Conservation (phyloP, 768 basidiomycete genomes). For the Leucosporidium yakuticum region DNA sequence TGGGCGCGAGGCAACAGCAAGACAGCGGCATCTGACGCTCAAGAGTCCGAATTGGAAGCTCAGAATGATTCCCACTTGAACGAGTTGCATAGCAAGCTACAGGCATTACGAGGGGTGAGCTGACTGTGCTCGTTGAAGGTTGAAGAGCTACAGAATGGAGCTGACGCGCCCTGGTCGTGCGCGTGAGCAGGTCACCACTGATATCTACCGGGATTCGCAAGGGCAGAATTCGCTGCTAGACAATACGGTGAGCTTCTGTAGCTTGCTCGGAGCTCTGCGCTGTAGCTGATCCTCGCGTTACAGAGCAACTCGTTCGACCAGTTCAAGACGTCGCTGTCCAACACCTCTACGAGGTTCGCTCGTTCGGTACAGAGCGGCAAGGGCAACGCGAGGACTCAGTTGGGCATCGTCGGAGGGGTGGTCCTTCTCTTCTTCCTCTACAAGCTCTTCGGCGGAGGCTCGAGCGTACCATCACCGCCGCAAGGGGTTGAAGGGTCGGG, state of each 20-base stretch:
- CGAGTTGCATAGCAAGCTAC: conserved; percentile 38
- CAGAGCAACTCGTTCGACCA: conserved; percentile 32
- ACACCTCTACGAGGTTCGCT: conserved; percentile 24
- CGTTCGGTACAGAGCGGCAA: conserved; percentile 19
- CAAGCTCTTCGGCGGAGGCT: conserved; percentile 14
- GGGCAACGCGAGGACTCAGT: conserved; percentile 18
- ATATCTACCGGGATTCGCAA: conserved; percentile 38
- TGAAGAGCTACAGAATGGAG: background rate
- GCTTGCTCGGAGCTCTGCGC: background rate
- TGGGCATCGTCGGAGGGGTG: conserved; percentile 24
- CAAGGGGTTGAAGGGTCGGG: no score
- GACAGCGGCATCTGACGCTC: conserved; percentile 2
- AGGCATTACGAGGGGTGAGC: conserved; percentile 38
- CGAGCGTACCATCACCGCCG: no score
- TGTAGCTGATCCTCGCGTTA: background rate
- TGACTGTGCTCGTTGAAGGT: background rate
- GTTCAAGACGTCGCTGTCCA: conserved; percentile 30
- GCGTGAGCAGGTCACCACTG: conserved; percentile 36
- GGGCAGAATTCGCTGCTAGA: conserved; percentile 34
- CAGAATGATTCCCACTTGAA: conserved; percentile 40
- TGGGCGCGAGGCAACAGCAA: conserved; percentile 7
- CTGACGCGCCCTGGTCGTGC: background rate
- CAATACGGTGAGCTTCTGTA: conserved; percentile 14
- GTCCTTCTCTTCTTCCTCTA: conserved; percentile 25
- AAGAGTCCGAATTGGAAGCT: conserved; percentile 32